Base-by-base conservation (phyloP, 176 grass and related monocot species). In the Oryza glaberrima region DNA sequence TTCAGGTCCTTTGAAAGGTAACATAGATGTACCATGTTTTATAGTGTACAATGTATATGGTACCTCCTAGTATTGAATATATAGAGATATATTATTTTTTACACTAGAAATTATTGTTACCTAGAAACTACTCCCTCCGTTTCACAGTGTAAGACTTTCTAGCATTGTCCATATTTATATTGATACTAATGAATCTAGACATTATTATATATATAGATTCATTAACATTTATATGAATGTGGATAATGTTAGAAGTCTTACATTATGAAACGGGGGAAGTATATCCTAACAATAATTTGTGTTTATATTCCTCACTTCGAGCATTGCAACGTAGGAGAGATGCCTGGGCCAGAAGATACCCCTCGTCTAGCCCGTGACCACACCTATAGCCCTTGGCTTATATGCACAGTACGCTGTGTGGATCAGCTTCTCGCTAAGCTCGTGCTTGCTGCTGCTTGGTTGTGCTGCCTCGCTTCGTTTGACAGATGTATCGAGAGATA, bases 361-460 rank as follows among this genome's bases (percentile, higher is more conserved):
- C 11, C 23, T 44, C 22, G 20, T 60, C 63, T 51, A 76, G 5
- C 85, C 66, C 65, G 73, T 82, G 86, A 77, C 72, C 26, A 76
- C 20, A 76, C 40, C 35, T 70, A 70, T 77, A 70, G 79, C 52
- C 41, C 20, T 88, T 82, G 86, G 51, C 86, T 64, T 70, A 88
- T 70, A 20, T 40, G 72, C 79, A 77, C 85, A n/a, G 79, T 30
- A 9, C 64, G 69, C 25, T 45, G 72, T 70, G 65, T 44, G 64
- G 64, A 49, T 76, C 65, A 77, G 49, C 72, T 51, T 71, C 78
- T 82, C 14, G 4, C 51, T 71, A 70, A 64, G 73, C 51, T 87
- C 72, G 78, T 69, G 63, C 70, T 75, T 87, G 78, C 63, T 75
- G 46, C 60, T 76, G 70, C 20, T 74, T 69, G 78, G 61, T 68